Evolutionary conservation across 2,329 filamentous ascomycete genomes (phyloP), one percentile per base, ranked within the genome.

Genomic region (Aurifilum marmelostoma): DNA sequence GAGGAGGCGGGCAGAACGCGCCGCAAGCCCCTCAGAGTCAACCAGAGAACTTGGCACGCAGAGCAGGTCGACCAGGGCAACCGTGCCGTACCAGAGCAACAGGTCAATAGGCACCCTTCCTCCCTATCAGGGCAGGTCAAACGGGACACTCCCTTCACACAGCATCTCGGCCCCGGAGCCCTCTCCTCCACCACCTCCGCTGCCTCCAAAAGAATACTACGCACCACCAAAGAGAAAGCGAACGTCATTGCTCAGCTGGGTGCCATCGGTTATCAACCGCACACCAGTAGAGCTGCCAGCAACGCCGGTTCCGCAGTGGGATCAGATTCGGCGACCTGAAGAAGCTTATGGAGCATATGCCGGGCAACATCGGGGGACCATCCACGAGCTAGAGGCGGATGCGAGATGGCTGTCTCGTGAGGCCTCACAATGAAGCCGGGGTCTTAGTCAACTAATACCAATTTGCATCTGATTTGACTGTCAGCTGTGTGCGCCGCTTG

Each of bases 251-350:
- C 52, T 58, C 27, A 71, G 69, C 54, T 71, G 69, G 69, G 69
- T 69, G 11, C 69, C 69, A 9, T 69, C 69, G 14, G 39, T 69
- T 12, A 61, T 71, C 3, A 71, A 71, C n/a, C 65, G 43, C 14
- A 67, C 69, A 9, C 69, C 69, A 18, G 67, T 50, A 11, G 69
- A 71, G 24, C 32, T 71, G 34, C 69, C 69, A 29, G 69, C 69
- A n/a, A 71, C 69, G 9, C 69, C 69, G 4, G 60, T 67, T 11
- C 65, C 67, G 9, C 63, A 65, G 16, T 67, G 60, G 60, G 67
- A 39, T 24, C 63, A 63, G 9, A 27, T 69, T 1, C 43, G 65
- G 37, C 67, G 67, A 29, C 69, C 67, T 29, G 63, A 52, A 34
- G 59, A 21, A n/a, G 67, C 61, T 24, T 39, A 71, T 41, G 24